Base-by-base conservation (phyloP, 257 asterid species). In the Anisodus acutangulus region DNA sequence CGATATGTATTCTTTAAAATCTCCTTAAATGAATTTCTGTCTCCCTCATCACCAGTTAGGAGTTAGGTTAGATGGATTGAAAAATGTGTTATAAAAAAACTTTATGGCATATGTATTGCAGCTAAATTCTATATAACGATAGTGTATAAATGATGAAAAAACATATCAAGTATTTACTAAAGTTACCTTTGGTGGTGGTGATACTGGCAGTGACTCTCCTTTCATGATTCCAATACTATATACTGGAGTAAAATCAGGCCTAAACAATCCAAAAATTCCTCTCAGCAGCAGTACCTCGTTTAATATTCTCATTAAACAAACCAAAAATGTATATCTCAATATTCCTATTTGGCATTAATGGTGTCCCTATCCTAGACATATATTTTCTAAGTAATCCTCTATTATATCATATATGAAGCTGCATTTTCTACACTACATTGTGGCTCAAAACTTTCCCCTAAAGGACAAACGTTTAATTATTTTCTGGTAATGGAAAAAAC, bases 231-330 rank as follows among this genome's bases (percentile, higher is more conserved):
- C 99, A 19, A 85, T 81, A 49, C 91, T 91, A 80, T 93, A 95
- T 37, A 92, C 97, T 0, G 93, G 84, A 6, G 88, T 85, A 62
- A 93, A 92, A 88, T 94, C 97, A 1, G 97, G 93, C 31, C 90
- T 84, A 78, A 95, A 94, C 8, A 95, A 89, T 78, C 99, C 99
- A 22, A 89, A 95, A 95, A n/a, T 93, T 94, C 89, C 60, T 88
- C 90, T 95, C 99, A 0, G 94, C 85, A 35, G 82, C 6, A 5
- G 91, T 84, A 37, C 99, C 99, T 17, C 83, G 26, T 59, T 95
- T 95, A 79, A 17, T 87, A 66, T 95, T 90, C 93, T 95, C 99
- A 8, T 95, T 94, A n/a, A 95, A 95, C 85, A 95, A 47, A 0
- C 86, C 88, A n/a, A 95, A 95, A 1, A 94, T 85, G 43, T 94